These are phyloP conservation scores for Cutaneotrichosporon arboriforme DNA, from an alignment of 1,284 basidiomycete species.

Conservation along the genomic window DNA sequence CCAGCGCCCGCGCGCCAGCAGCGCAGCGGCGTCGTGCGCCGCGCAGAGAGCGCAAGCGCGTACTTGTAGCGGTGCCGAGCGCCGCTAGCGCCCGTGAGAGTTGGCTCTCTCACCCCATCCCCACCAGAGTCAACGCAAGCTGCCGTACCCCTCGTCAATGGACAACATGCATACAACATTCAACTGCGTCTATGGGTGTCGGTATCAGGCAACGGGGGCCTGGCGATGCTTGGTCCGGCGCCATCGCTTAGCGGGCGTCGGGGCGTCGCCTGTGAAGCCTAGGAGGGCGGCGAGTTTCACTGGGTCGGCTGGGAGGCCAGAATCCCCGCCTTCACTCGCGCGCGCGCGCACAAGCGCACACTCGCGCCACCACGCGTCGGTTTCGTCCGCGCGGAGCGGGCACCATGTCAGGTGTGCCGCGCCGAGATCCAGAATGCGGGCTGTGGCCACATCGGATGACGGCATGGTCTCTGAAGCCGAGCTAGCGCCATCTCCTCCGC, in stretches of 20 bases:
- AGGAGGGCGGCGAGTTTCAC: no score
- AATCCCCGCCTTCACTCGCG: background rate
- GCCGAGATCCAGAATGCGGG: slow-evolving; percentile 24
- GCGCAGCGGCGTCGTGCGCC: slow-evolving; percentile 1
- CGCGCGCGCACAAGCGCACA: background rate
- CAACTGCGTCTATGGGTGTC: no score
- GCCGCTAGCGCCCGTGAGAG: no score
- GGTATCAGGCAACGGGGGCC: no score
- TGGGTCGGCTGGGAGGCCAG: no score
- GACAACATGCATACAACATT: slow-evolving; percentile 17
- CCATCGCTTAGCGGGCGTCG: slow-evolving; percentile 11
- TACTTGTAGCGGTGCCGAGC: slow-evolving; percentile 13
- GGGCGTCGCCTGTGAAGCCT: background rate
- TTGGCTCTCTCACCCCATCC: no score
- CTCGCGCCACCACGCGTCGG: background rate
- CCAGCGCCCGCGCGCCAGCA: background rate
- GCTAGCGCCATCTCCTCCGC: background rate
- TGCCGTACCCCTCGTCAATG: no score
- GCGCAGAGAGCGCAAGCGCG: slow-evolving; percentile 8
- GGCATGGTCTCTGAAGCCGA: no score
- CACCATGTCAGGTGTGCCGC: slow-evolving; percentile 38
- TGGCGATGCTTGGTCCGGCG: background rate
- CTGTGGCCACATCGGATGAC: no score
- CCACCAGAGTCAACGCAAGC: no score
- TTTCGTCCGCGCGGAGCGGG: slow-evolving; percentile 20